Evolutionary conservation across 306 rosid genomes (phyloP).

Genomic region (Dalbergia oliveri): DNA sequence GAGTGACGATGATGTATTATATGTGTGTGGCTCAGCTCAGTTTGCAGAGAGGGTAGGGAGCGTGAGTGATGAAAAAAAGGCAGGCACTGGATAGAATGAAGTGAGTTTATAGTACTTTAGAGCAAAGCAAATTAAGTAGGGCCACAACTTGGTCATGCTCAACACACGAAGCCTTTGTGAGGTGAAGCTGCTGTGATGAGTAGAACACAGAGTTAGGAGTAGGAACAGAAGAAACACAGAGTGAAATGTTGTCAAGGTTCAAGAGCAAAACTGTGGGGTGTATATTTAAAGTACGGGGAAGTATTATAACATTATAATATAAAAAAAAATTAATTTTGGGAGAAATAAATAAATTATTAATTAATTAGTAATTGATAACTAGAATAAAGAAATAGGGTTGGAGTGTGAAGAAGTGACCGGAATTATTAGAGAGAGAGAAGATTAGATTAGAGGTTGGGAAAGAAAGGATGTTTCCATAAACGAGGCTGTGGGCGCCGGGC

Average conservation of each 20-base stretch:
- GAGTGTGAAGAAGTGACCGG: slow-evolving; percentile 30
- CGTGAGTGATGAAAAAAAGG: neutral
- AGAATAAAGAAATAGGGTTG: neutral
- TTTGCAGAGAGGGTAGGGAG: neutral
- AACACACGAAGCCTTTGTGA: neutral
- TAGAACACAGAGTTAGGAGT: neutral
- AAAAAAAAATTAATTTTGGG: too few species aligned
- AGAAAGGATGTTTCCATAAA: slow-evolving; percentile 52
- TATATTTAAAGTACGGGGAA: neutral
- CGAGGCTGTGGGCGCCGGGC: slow-evolving; percentile 53
- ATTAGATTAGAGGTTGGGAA: slow-evolving; percentile 5
- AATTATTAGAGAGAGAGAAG: slow-evolving; percentile 54
- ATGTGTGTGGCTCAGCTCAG: neutral
- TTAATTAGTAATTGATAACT: neutral
- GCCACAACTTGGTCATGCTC: neutral
- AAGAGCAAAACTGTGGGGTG: neutral
- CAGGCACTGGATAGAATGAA: neutral
- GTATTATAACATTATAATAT: neutral
- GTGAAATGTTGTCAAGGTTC: neutral
- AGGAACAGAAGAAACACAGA: neutral
- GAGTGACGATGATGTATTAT: too few species aligned
- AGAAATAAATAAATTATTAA: neutral
- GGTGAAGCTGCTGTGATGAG: neutral
- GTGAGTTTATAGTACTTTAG: neutral
- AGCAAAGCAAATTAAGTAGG: slow-evolving; percentile 17